Base-by-base conservation (phyloP, 129 eudicot genomes). In the Scalesia atractyloides region DNA sequence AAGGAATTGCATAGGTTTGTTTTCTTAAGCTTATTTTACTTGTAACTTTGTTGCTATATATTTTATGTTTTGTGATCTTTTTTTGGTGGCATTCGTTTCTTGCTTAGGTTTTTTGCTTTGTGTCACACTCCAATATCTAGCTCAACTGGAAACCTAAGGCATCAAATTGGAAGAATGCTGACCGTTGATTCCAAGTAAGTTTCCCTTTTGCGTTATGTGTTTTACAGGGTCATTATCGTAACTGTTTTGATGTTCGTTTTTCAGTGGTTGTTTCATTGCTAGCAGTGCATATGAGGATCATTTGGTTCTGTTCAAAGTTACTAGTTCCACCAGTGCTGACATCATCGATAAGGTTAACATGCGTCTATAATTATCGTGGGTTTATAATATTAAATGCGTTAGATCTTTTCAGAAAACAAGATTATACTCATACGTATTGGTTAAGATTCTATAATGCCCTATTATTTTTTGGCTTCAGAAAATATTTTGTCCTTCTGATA, bases 1-100 rank as follows among this genome's bases (percentile, higher is more conserved):
- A 90, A 80, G 71, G 96, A 90, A 84, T 86, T 95, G 96, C 97
- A 91, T 84, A 95, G 97, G 99, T 95, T 70, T 68, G 3, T 58
- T 34, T 76, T 67, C 22, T 61, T 22, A 17, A 17, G 30, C 48
- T 34, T 20, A 14, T 63, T 56, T 65, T 81, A 37, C 50, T 41
- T 22, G 69, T 57, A 34, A 26, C 53, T 37, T 73, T 17, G 53
- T 68, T 69, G 50, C 36, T 8, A 33, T 24, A 22, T 73, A 13
- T 24, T 24, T 65, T 16, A 9, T 18, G 62, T 57, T 63, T 69
- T 73, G 37, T 80, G 36, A 24, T 24, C 30, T 24, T 24, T 24
- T 44, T 30, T 46, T 53, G 58, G 39, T 51, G 53, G 9, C 70
- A 50, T 70, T 34, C 33, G 15, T 79, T 24, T 24, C 1, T 79